Conservation (phyloP, 306 rosid species). For the Prunus armeniaca region DNA sequence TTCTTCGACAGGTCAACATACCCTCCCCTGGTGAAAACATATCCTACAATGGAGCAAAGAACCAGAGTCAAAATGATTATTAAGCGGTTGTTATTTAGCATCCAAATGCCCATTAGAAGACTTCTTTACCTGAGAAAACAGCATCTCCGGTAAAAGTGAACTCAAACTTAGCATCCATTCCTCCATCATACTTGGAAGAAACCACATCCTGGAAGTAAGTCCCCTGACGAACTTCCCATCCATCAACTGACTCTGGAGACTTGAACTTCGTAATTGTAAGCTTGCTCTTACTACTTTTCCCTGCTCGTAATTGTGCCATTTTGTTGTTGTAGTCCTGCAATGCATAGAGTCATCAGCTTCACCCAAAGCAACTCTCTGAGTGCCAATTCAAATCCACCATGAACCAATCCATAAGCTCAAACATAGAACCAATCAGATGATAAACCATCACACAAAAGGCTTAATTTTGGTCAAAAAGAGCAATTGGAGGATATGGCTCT, state of each 20-base stretch:
- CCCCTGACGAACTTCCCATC: conserved; percentile 88
- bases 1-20: conserved; percentile 82
- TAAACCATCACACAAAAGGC: neutral
- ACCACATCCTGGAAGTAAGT: conserved; percentile 87
- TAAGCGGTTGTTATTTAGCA: neutral
- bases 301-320: conserved; percentile 89
- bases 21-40: conserved; percentile 92
- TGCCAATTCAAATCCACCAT: neutral
- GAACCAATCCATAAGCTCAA: no score
- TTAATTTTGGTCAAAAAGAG: neutral
- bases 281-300: conserved; percentile 95
- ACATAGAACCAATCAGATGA: neutral
- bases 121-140: conserved; percentile 68
- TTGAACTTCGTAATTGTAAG: conserved; percentile 76
- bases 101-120: neutral
- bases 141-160: conserved; percentile 72
- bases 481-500: conserved; percentile 6
- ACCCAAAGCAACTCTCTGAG: neutral
- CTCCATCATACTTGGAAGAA: conserved; percentile 89
- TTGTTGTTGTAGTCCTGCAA: conserved; percentile 86
- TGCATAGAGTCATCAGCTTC: neutral
- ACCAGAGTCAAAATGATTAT: neutral
- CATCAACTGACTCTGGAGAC: conserved; percentile 57
- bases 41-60: conserved; percentile 47
- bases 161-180: conserved; percentile 94